Conservation (phyloP, 495 filamentous ascomycete genomes). For the Clohesyomyces aquaticus region DNA sequence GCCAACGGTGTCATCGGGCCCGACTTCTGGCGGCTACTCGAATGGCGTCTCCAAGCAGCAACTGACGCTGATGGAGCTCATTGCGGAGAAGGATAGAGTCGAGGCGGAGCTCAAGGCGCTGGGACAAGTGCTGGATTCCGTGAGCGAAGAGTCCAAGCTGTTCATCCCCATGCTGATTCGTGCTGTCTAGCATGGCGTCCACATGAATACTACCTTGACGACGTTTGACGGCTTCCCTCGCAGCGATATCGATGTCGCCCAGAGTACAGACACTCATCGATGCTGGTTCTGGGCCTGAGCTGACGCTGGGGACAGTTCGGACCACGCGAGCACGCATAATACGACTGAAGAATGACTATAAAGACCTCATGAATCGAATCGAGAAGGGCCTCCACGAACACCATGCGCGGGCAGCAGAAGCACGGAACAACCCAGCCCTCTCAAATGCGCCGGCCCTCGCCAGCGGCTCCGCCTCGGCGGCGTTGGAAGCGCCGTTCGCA, state of each 20-base stretch:
- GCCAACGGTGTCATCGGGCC: constrained; percentile 49
- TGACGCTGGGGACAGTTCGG: constrained; percentile 63
- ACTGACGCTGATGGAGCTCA: constrained; percentile 57
- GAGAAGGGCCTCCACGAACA: constrained; percentile 84
- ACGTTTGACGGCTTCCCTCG: constrained; percentile 93
- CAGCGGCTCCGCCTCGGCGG: constrained; percentile 29
- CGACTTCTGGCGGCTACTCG: constrained; percentile 42
- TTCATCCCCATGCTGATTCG: constrained; percentile 6
- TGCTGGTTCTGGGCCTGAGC: background rate
- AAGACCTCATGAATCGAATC: constrained; percentile 78
- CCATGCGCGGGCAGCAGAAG: constrained; percentile 59
- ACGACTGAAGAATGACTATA: constrained; percentile 88
- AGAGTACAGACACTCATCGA: constrained; percentile 62
- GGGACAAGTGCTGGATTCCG: constrained; percentile 83
- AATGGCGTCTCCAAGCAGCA: constrained; percentile 42
- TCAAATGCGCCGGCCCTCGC: constrained; percentile 4
- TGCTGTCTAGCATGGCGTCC: constrained; percentile 75
- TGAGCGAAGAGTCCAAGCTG: constrained; percentile 50
- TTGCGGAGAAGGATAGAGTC: constrained; percentile 74
- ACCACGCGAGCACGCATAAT: constrained; percentile 90
- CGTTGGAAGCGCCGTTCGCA: constrained; percentile 75
- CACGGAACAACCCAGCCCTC: constrained; percentile 12
- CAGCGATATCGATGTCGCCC: constrained; percentile 91
- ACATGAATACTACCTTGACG: constrained; percentile 86
- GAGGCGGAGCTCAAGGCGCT: constrained; percentile 85